Evolutionary conservation across 2,329 filamentous ascomycete genomes (phyloP).

Genomic region (Trichoderma hamatum): DNA sequence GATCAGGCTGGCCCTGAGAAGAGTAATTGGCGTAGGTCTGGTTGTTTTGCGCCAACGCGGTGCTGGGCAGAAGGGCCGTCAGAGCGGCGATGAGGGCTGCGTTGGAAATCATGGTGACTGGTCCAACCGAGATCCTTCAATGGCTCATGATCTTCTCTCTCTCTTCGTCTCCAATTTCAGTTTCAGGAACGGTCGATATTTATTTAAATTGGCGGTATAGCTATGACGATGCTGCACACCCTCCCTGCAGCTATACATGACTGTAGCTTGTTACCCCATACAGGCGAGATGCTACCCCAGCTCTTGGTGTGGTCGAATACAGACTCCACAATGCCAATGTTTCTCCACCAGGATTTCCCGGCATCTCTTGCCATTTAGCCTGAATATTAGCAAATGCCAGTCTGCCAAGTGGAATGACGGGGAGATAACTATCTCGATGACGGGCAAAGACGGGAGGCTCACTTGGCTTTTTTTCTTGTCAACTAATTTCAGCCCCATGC

Average conservation of each 20-base stretch:
- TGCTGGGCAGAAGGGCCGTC: slow-evolving; percentile 8
- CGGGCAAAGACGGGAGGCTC: not conserved
- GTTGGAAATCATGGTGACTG: slow-evolving; percentile 3
- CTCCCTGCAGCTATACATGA: not conserved
- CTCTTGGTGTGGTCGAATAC: slow-evolving; percentile 14
- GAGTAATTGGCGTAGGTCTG: slow-evolving; percentile 24
- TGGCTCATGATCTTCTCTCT: slow-evolving; percentile 10
- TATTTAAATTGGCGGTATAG: slow-evolving; percentile 22
- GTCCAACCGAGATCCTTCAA: slow-evolving; percentile 11
- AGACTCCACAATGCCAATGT: slow-evolving; percentile 4
- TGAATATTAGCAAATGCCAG: slow-evolving; percentile 1
- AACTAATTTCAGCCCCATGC: not conserved
- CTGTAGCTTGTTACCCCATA: slow-evolving; percentile 15
- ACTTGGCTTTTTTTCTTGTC: not conserved
- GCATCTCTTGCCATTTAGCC: slow-evolving; percentile 21
- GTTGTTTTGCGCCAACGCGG: slow-evolving; percentile 17
- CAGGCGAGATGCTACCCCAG: not conserved
- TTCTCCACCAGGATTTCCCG: slow-evolving; percentile 8
- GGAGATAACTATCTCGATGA: not conserved
- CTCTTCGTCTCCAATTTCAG: not conserved
- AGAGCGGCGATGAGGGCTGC: slow-evolving; percentile 18
- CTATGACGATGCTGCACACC: slow-evolving; percentile 13
- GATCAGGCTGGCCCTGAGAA: slow-evolving; percentile 21
- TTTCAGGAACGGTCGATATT: slow-evolving; percentile 12
- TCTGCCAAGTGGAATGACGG: slow-evolving; percentile 12